Conservation (phyloP, 2,329 filamentous ascomycete genomes). For the Pezicula radicicola region DNA sequence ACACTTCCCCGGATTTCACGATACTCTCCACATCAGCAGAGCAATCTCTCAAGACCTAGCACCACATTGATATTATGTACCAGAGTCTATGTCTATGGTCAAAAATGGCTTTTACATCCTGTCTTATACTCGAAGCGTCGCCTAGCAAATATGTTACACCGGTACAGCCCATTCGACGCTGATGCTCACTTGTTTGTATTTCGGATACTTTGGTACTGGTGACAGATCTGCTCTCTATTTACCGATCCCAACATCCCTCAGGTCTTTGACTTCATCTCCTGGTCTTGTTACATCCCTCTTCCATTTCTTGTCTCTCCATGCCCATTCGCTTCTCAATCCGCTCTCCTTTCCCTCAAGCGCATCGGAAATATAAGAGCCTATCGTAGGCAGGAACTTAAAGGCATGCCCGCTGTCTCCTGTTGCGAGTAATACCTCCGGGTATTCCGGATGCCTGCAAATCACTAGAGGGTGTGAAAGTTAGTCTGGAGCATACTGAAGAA, state of each 20-base stretch:
- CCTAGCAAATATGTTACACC: no score
- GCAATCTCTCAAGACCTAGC: no score
- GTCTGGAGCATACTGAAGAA: no score
- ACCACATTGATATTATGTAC: no score
- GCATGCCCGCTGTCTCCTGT: constrained; percentile 40
- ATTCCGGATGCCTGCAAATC: constrained; percentile 3
- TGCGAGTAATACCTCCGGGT: constrained; percentile 34
- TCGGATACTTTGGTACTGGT: no score
- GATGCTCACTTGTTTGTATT: no score
- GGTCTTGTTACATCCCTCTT: constrained; percentile 8
- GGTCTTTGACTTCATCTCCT: constrained; percentile 9
- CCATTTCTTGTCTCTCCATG: constrained; percentile 3
- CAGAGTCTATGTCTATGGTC: no score
- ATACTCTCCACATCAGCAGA: not conserved
- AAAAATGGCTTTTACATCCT: no score
- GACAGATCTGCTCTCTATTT: not conserved
- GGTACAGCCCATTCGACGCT: no score
- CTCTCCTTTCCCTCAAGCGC: constrained; percentile 6
- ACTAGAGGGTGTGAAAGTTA: not conserved
- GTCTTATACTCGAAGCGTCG: no score
- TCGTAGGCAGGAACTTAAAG: constrained; percentile 42
- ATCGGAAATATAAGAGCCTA: constrained; percentile 26
- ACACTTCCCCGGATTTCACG: not conserved
- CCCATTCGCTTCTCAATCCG: constrained; percentile 5
- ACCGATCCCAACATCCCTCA: constrained; percentile 8